Evolutionary conservation across 163 green algal genomes (phyloP).

Genomic region (Trebouxiophyceae sp.): DNA sequence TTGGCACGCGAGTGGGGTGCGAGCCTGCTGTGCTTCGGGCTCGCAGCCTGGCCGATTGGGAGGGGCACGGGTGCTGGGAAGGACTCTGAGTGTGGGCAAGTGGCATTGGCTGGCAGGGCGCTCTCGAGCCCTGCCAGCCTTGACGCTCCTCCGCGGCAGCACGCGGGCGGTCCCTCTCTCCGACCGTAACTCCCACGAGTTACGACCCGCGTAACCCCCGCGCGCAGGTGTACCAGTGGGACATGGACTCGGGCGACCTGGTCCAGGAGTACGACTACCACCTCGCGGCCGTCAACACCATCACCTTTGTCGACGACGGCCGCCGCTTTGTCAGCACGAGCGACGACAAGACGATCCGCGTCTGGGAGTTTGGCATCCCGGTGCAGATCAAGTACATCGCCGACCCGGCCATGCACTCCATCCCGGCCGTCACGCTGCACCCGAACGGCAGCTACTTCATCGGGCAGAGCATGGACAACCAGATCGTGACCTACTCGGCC

Average conservation of each 20-base stretch:
- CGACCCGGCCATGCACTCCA: slow-evolving; percentile 89
- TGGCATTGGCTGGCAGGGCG: too few species aligned
- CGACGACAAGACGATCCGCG: slow-evolving; percentile 97
- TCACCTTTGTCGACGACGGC: slow-evolving; percentile 97
- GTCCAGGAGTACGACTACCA: slow-evolving; percentile 97
- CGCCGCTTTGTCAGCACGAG: slow-evolving; percentile 89
- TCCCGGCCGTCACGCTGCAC: slow-evolving; percentile 68
- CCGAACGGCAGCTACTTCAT: slow-evolving; percentile 67
- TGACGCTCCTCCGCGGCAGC: too few species aligned
- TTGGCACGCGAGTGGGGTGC: too few species aligned
- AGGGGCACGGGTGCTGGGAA: too few species aligned
- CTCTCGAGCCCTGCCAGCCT: too few species aligned
- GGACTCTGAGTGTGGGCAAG: too few species aligned
- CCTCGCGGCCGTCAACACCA: slow-evolving; percentile 91
- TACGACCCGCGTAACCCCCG: too few species aligned
- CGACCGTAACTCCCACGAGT: too few species aligned
- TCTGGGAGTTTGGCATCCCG: slow-evolving; percentile 98
- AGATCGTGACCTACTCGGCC: slow-evolving; percentile 64
- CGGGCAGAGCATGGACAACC: slow-evolving; percentile 89
- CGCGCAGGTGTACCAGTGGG: slow-evolving; percentile 67
- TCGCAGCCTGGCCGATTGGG: too few species aligned
- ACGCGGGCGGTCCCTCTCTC: too few species aligned
- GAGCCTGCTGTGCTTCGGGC: too few species aligned
- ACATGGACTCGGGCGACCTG: slow-evolving; percentile 82
- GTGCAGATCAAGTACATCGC: slow-evolving; percentile 94